Evolutionary conservation across 2,329 filamentous ascomycete genomes (phyloP), one percentile per base, ranked within the genome.

Genomic region (Curvularia spicifera): DNA sequence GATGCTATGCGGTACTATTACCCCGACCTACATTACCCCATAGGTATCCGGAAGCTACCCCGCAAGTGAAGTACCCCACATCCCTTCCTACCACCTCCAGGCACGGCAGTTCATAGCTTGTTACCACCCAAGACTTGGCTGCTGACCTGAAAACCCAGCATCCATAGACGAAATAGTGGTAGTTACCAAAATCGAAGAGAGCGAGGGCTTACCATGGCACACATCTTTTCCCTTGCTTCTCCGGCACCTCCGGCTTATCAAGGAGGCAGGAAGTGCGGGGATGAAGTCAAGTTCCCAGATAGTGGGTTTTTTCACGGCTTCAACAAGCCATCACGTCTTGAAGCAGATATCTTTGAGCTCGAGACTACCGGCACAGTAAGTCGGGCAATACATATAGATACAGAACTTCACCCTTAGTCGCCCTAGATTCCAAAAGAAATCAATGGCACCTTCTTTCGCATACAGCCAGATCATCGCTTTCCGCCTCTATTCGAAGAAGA

Each of bases 401-500:
- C 2, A n/a, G 42, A 12, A 15, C 1, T 20, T 12, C 31, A 37
- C n/a, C 31, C 57, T 60, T 12, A 60, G 37, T 29, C 1, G 4
- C 24, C 5, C 5, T 39, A 64, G 61, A 79, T 80, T 18, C 79
- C 78, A 2, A 66, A 67, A 51, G 78, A 80, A 22, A 79, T 80
- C 42, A 76, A 79, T 43, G 79, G 79, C 0, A 80, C 79, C 4
- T 80, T 80, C 61, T 81, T 77, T 61, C 76, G 79, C 5, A 68
- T 80, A 28, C 77, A 79, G 52, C 78, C 78, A 7, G 78, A 80
- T 52, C 79, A 81, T 64, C 78, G 79, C 28, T 86, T 82, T 67
- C 84, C 82, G n/a, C 84, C 81, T 1, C 66, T 82, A 1, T 85
- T 80, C 62, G 83, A 84, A 66, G 81, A 83, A 63, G 84, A 87